phyloP scores from a whole-genome alignment of 345 rosid genomes.

The Euphorbia tirucalli region DNA sequence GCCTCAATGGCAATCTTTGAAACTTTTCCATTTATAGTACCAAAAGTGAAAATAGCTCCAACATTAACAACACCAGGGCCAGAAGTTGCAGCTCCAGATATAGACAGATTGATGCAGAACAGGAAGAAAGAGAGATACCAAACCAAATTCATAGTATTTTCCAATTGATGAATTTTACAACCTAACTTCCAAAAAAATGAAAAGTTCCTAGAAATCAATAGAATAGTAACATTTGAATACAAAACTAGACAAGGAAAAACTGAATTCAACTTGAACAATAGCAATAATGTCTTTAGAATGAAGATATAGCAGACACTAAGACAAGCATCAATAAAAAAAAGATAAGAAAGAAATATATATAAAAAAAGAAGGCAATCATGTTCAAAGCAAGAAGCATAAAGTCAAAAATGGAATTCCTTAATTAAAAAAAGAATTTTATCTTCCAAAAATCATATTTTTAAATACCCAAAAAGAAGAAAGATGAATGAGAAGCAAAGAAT shows the following conservation, averaged over 20 bases:
- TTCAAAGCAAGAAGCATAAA: background rate
- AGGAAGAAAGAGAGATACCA: conserved; percentile 37
- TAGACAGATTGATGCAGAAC: conserved; percentile 32
- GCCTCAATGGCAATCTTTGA: conserved; percentile 64
- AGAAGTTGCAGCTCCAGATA: conserved; percentile 34
- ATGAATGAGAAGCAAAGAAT: conserved; percentile 19
- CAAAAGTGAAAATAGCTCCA: conserved; percentile 63
- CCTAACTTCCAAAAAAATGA: conserved; percentile 27
- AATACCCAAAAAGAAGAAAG: conserved; percentile 7
- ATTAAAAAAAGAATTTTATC: background rate
- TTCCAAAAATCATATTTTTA: background rate
- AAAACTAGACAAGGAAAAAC: background rate
- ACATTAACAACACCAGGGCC: conserved; percentile 45
- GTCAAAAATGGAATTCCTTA: background rate
- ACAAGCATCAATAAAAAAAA: background rate
- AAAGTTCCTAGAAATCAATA: background rate
- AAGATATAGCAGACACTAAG: background rate
- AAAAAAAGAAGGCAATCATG: background rate
- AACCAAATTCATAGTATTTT: conserved; percentile 43
- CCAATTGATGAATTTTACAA: conserved; percentile 26
- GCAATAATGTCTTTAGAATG: background rate
- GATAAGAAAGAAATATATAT: background rate
- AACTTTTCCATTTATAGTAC: conserved; percentile 50
- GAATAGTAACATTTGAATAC: background rate
- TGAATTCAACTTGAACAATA: background rate